Evolutionary conservation across 75 land plant species (phyloP).

Genomic region (Chamaecyparis obtusa): DNA sequence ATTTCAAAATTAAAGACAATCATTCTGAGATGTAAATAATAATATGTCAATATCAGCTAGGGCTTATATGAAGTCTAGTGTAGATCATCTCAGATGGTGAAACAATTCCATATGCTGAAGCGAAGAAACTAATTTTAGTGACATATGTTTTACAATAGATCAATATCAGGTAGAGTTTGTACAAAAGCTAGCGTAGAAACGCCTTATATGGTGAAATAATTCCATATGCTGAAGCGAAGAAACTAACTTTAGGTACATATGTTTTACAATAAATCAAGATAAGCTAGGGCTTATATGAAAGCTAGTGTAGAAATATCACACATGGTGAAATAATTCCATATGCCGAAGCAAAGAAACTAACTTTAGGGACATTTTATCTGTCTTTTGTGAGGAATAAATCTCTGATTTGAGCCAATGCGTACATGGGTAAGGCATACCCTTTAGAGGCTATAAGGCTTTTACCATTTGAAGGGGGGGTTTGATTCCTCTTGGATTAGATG

Average conservation of each 20-base stretch:
- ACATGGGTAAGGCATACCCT: not conserved
- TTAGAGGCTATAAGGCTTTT: not conserved
- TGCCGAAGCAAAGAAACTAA: not conserved
- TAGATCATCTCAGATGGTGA: too few species aligned
- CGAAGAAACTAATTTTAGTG: too few species aligned
- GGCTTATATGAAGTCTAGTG: too few species aligned
- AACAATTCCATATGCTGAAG: too few species aligned
- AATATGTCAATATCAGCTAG: not conserved
- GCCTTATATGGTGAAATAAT: not conserved
- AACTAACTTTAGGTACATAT: not conserved
- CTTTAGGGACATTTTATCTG: not conserved
- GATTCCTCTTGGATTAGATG: not conserved
- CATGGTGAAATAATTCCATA: too few species aligned
- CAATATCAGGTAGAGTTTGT: not conserved
- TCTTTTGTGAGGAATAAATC: not conserved
- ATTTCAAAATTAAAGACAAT: not conserved
- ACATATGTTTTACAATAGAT: too few species aligned
- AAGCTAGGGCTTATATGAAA: not conserved
- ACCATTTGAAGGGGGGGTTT: not conserved
- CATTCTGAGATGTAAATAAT: not conserved
- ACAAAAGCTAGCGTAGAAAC: not conserved
- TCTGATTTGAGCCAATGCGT: not conserved
- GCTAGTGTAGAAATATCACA: not conserved
- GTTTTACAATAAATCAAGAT: too few species aligned
- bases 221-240: too few species aligned